Evolutionary conservation across 2,329 filamentous ascomycete genomes (phyloP), one percentile per base, ranked within the genome.

Genomic region (Ophiostoma himal-ulmi): DNA sequence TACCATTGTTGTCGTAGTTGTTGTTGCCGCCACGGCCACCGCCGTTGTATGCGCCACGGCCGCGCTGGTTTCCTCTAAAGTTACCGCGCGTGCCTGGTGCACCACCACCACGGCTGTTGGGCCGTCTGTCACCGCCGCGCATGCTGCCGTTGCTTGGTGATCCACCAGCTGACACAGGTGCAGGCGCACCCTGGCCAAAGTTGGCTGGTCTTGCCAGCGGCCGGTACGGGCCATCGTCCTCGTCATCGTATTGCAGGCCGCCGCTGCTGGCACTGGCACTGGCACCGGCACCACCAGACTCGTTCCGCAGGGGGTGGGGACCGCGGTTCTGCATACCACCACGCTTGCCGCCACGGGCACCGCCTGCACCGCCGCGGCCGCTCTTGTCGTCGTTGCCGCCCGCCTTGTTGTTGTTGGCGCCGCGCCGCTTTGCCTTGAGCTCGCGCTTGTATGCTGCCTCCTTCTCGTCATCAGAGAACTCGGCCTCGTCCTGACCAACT

Each of bases 381-480:
- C 62, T 60, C 41, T 71, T 69, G 67, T 68, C 67, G 13, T 54
- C 30, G 1, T 36, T 11, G 37, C 57, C 57, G 5, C 26, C 26
- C 26, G 57, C 26, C 57, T 62, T 62, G 26, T 48, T 66, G 26
- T 48, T 66, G 34, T 54, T 57, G 69, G 82, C 82, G 72, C 77
- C 79, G 26, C 83, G 81, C 75, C 85, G 87, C 79, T 90, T 90
- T 73, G 88, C 85, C 80, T 93, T 93, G 69, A 88, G 75, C 72
- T 85, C 84, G 70, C 86, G 82, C 81, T 91, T 96, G 77, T 93
- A 88, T 75, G 93, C 92, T 8, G 91, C 90, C 79, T 99, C 95
- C 75, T 92, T 91, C 80, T 99, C 95, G 76, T 99, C 95, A 75
- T 99, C 95, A 0, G 94, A 97, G 78, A 98, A 98, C 77, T 98